These are phyloP conservation scores for Effrenium voratum DNA, from an alignment of 73 alveolate species.

Conservation along the genomic window DNA sequence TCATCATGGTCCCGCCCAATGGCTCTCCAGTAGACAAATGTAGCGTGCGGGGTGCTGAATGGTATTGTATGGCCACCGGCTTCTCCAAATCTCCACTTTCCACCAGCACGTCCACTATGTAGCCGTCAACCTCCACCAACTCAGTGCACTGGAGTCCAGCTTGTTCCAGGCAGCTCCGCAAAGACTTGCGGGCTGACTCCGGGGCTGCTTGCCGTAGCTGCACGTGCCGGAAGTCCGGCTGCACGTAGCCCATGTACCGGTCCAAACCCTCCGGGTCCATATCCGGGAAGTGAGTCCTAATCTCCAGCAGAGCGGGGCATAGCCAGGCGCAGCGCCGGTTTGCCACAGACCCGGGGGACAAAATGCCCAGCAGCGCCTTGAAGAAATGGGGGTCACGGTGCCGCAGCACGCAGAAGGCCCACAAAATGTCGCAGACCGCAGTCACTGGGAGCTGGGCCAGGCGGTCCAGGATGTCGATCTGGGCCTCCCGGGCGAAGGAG, in stretches of 20 bases:
- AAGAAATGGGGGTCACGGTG: constrained; percentile 76
- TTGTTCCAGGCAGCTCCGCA: neutral
- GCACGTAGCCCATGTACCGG: constrained; percentile 75
- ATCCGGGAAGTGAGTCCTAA: constrained; percentile 59
- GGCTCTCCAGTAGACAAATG: constrained; percentile 70
- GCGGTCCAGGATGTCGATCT: constrained; percentile 52
- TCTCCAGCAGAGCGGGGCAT: constrained; percentile 74
- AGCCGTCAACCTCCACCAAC: constrained; percentile 48
- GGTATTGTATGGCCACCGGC: constrained; percentile 83
- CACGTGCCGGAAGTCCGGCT: constrained; percentile 2
- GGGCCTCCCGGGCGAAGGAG: constrained; percentile 44
- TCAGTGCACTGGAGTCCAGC: neutral
- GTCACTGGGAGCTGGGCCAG: constrained; percentile 39
- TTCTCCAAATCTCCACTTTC: neutral
- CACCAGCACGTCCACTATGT: constrained; percentile 51
- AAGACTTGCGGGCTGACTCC: neutral
- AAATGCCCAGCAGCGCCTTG: constrained; percentile 38
- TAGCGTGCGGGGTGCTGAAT: constrained; percentile 71
- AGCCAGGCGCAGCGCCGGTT: constrained; percentile 9
- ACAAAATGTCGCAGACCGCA: constrained; percentile 32
- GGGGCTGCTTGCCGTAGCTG: constrained; percentile 55
- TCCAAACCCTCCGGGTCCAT: constrained; percentile 78
- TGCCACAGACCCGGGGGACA: constrained; percentile 38
- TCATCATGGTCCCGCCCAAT: constrained; percentile 80
- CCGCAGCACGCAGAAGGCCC: constrained; percentile 88